Conservation (phyloP, 1,284 basidiomycete genomes). For the Kwoniella shivajii region DNA sequence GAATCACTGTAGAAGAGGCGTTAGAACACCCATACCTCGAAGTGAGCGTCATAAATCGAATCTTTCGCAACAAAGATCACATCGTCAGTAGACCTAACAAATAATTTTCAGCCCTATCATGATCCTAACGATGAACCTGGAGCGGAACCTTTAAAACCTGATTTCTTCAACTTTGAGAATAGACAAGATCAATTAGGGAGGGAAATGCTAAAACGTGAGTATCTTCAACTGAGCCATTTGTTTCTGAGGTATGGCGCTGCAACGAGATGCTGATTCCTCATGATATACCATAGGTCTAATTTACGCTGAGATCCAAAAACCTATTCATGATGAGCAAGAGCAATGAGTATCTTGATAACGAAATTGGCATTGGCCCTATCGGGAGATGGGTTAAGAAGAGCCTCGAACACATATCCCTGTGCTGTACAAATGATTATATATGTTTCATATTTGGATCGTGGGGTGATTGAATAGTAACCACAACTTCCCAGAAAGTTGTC, state of each 20-base stretch:
- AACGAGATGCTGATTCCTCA: too few species aligned
- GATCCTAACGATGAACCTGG: slow-evolving; percentile 85
- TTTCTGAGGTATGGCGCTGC: too few species aligned
- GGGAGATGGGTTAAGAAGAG: too few species aligned
- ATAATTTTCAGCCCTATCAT: slow-evolving; percentile 72
- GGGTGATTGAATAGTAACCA: too few species aligned
- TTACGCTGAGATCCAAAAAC: slow-evolving; percentile 52
- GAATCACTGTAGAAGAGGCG: slow-evolving; percentile 88
- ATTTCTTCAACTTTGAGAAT: slow-evolving; percentile 85
- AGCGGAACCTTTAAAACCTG: slow-evolving; percentile 75
- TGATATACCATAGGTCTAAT: slow-evolving; percentile 54
- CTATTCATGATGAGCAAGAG: slow-evolving; percentile 14
- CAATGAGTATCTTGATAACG: too few species aligned
- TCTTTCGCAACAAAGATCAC: neutral
- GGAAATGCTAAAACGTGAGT: slow-evolving; percentile 57
- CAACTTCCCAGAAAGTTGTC: too few species aligned
- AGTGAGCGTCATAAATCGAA: slow-evolving; percentile 53
- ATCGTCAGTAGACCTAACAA: neutral
- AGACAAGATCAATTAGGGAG: slow-evolving; percentile 56
- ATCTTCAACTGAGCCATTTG: too few species aligned
- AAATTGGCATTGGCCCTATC: too few species aligned
- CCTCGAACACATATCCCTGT: too few species aligned
- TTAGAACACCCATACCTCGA: slow-evolving; percentile 89
- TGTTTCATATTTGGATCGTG: too few species aligned
- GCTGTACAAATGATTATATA: too few species aligned